Evolutionary conservation across 306 rosid species (phyloP).

Genomic region (Begonia peltatifolia): DNA sequence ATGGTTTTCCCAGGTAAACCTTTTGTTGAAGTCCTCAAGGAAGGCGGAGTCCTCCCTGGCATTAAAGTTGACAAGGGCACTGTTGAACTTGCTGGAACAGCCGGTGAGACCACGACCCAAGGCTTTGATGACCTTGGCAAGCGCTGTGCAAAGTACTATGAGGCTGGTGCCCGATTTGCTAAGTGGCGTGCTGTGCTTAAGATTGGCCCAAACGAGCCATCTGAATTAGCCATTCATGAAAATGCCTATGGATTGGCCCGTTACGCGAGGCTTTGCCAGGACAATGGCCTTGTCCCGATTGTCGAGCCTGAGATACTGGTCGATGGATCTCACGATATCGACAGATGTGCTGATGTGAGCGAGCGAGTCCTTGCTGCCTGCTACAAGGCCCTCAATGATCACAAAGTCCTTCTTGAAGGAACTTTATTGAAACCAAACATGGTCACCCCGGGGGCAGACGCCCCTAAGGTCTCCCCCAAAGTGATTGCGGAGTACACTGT

Average conservation of each 20-base stretch:
- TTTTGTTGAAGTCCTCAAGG: constrained; percentile 55
- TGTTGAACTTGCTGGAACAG: constrained; percentile 58
- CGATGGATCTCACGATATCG: constrained; percentile 59
- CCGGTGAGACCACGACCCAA: constrained; percentile 81
- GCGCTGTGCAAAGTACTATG: constrained; percentile 68
- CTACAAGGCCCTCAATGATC: constrained; percentile 71
- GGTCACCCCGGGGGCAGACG: constrained; percentile 78
- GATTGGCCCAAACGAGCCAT: constrained; percentile 62
- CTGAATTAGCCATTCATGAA: constrained; percentile 42
- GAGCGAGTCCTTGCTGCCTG: constrained; percentile 70
- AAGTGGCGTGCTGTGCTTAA: constrained; percentile 81
- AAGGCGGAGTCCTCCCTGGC: constrained; percentile 57
- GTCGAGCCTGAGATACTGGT: constrained; percentile 85
- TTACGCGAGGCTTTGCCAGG: constrained; percentile 69
- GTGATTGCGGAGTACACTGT: constrained; percentile 63
- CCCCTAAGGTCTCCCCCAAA: constrained; percentile 37
- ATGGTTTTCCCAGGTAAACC: constrained; percentile 30
- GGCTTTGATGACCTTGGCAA: constrained; percentile 63
- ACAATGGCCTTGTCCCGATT: constrained; percentile 69
- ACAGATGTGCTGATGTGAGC: constrained; percentile 60
- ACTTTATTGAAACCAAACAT: constrained; percentile 83
- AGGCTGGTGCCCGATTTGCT: constrained; percentile 72
- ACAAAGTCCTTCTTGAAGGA: constrained; percentile 68
- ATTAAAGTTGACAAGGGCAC: constrained; percentile 90
- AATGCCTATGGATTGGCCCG: constrained; percentile 72